Conservation (phyloP, 1,284 basidiomycete genomes). For the Apiotrichum gracile region DNA sequence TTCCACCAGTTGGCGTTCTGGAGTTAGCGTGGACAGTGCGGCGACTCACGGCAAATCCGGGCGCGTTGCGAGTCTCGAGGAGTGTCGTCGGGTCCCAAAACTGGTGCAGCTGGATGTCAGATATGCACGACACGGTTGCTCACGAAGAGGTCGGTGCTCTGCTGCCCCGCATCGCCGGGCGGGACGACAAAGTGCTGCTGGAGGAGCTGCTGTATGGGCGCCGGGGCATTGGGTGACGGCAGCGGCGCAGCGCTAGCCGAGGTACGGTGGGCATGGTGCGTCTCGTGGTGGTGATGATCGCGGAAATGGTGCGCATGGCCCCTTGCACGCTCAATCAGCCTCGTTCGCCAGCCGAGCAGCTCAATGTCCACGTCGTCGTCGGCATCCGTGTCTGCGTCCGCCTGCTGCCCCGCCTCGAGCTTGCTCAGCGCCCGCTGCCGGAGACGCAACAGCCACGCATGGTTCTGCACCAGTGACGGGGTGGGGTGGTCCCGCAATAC, state of each 20-base stretch:
- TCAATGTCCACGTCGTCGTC: slow-evolving; percentile 12
- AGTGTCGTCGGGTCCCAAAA: slow-evolving; percentile 30
- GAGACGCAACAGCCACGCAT: slow-evolving; percentile 26
- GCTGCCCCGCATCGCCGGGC: background rate
- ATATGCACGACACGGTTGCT: too few species aligned
- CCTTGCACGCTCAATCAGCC: slow-evolving; percentile 26
- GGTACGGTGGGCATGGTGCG: too few species aligned
- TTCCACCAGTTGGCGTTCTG: slow-evolving; percentile 8
- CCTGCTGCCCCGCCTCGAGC: slow-evolving; percentile 10
- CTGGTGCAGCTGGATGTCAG: slow-evolving; percentile 35
- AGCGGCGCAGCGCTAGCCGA: background rate
- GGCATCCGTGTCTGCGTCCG: background rate
- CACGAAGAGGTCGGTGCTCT: slow-evolving; percentile 9
- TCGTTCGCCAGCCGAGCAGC: slow-evolving; percentile 32
- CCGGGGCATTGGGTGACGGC: background rate
- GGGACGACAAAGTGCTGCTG: slow-evolving; percentile 13
- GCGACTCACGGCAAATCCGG: too few species aligned
- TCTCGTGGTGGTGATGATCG: background rate
- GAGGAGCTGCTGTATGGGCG: slow-evolving; percentile 10
- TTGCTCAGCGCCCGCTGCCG: slow-evolving; percentile 16
- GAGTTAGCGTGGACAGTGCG: too few species aligned
- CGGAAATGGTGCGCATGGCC: too few species aligned
- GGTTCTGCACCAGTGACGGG: slow-evolving; percentile 22
- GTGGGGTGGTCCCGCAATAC: slow-evolving; percentile 15
- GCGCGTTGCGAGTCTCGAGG: slow-evolving; percentile 10